Evolutionary conservation across 495 filamentous ascomycete genomes (phyloP).

Genomic region (Letharia columbiana): DNA sequence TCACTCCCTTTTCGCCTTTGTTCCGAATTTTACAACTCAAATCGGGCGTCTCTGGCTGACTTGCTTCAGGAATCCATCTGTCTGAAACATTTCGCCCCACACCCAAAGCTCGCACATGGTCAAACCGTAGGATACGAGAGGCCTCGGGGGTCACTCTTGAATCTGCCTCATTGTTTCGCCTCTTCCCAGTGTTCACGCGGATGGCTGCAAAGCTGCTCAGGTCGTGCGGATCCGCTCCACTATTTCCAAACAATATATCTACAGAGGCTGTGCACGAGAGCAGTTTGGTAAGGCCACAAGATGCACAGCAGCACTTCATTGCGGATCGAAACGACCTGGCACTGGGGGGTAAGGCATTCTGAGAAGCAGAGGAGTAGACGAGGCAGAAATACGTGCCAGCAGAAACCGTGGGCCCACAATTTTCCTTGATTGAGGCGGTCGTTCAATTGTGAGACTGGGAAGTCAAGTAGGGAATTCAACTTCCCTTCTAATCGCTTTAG

Average conservation of each 20-base stretch:
- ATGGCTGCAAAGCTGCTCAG: background rate
- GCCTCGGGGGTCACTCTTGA: background rate
- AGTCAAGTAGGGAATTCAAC: background rate
- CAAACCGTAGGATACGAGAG: background rate
- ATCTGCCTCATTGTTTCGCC: background rate
- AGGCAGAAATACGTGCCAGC: background rate
- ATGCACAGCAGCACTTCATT: background rate
- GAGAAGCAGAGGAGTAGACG: background rate
- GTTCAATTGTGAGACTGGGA: background rate
- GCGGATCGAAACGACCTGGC: background rate
- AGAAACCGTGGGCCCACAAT: background rate
- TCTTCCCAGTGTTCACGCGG: background rate
- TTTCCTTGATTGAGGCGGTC: background rate
- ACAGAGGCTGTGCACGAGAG: background rate
- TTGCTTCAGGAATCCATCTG: background rate
- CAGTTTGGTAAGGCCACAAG: background rate
- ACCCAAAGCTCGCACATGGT: background rate
- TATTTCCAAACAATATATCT: background rate
- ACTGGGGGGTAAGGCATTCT: background rate
- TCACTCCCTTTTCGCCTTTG: background rate
- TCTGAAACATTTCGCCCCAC: background rate
- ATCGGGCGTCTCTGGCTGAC: background rate
- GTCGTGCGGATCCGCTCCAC: background rate
- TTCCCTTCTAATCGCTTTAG: background rate
- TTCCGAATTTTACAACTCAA: background rate